Evolutionary conservation across 176 grass and related monocot genomes (phyloP), one percentile per base, ranked within the genome.

Genomic region (Carex cristatella): DNA sequence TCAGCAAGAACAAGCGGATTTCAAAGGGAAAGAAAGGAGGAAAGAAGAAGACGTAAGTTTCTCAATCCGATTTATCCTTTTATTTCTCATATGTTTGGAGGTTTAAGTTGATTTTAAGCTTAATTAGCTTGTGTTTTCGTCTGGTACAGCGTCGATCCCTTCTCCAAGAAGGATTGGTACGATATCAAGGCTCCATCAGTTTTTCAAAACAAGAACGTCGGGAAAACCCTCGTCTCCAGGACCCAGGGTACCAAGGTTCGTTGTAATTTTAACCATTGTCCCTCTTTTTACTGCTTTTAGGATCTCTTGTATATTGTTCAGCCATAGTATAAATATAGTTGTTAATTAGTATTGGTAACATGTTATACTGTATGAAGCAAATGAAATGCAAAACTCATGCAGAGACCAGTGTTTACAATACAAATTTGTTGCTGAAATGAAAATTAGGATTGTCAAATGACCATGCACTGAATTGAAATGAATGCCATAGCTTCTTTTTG

Each of bases 211-310:
- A 84, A 91, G 81, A 93, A 91, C 81, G 11, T 97, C 3, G 94
- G 94, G 38, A 97, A 97, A 83, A 97, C 94, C 6, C 82, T 97
- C 19, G 94, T 97, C 69, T 97, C 94, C 67, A 93, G 94, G 91
- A 97, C 91, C 0, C 94, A 97, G 93, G 93, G 93, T 28, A 95
- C 93, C 75, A 96, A 91, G 91, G 94, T 96, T 54, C 23, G 71
- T 46, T 79, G 7, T 83, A 13, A 0, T 53, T 5, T 72, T 5
- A 44, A 28, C 15, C 23, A 27, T 65, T 82, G 6, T 82, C 33
- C 4, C 18, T 18, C 3, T 14, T 79, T 30, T 58, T 37, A 42
- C 14, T 38, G 31, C 18, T 16, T 2, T 79, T 66, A 63, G 3
- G 54, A 51, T 12, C 11, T 33, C 11, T 79, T 31, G 19, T 71